Percentiles rank a stretch among this genome's conserved stretches.
phyloP scores from a whole-genome alignment of 2,329 filamentous ascomycete genomes.

The Penicillium sp. region DNA sequence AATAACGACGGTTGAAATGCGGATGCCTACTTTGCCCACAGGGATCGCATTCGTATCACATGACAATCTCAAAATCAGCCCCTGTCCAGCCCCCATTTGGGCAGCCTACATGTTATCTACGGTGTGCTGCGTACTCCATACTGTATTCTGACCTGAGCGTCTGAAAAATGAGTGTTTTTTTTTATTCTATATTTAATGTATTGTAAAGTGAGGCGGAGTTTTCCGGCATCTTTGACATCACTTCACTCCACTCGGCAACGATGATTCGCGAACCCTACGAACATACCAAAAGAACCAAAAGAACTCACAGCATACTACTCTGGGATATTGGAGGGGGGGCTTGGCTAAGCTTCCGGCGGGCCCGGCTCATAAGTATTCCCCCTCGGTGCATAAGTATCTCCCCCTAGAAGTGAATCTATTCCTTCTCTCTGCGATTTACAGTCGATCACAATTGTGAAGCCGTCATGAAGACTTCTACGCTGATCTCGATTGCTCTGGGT shows the following conservation, averaged over 20 bases:
- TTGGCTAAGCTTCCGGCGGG: constrained; percentile 21
- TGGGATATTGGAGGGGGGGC: constrained; percentile 1
- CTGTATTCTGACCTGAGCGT: background rate
- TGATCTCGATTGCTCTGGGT: constrained; percentile 19
- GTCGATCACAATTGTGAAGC: background rate
- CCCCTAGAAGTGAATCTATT: constrained; percentile 6
- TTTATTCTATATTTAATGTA: background rate
- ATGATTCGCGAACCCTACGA: constrained; percentile 5
- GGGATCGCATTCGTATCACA: background rate
- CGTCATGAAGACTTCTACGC: constrained; percentile 19
- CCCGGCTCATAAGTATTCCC: constrained; percentile 23
- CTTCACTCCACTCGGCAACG: constrained; percentile 10
- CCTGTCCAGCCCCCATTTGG: background rate
- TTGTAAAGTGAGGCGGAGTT: background rate
- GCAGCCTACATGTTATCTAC: no score
- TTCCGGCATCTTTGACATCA: constrained; percentile 15
- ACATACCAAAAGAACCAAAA: background rate
- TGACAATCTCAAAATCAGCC: background rate
- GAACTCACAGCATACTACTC: background rate
- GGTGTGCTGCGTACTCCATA: no score
- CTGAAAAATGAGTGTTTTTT: background rate
- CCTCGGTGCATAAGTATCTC: constrained; percentile 23
- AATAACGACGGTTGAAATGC: background rate
- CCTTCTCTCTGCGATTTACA: background rate
- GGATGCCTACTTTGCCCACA: background rate